Evolutionary conservation across 176 grass and related monocot genomes (phyloP).

Genomic region (Rhipidocladum racemiflorum): DNA sequence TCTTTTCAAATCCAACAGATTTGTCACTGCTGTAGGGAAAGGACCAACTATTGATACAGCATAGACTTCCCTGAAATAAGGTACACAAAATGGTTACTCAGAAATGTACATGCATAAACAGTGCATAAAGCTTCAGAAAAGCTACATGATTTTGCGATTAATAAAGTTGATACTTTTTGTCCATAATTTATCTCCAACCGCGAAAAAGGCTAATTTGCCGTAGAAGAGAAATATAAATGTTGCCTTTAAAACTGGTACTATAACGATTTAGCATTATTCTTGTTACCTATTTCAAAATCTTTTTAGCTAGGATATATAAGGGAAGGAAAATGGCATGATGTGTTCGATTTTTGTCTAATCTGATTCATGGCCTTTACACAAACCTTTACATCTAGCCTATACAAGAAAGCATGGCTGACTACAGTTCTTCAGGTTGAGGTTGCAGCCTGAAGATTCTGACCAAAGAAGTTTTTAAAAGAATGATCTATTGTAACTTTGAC

Average conservation of each 20-base stretch:
- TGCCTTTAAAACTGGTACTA: neutral
- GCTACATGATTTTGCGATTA: neutral
- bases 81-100: slow-evolving; percentile 14
- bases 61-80: slow-evolving; percentile 92
- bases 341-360: neutral
- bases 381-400: neutral
- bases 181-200: neutral
- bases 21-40: slow-evolving; percentile 94
- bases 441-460: neutral
- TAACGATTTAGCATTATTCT: neutral
- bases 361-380: neutral
- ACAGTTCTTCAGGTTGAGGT: neutral
- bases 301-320: neutral
- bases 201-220: neutral
- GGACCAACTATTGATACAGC: slow-evolving; percentile 94
- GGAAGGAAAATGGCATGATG: neutral
- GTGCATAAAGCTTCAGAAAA: slow-evolving; percentile 20
- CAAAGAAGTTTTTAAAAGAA: neutral
- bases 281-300: neutral
- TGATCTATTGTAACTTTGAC: neutral
- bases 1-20: slow-evolving; percentile 90
- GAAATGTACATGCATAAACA: neutral
- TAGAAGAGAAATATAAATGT: neutral
- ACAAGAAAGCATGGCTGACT: neutral
- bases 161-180: slow-evolving; percentile 18